Percentiles rank a stretch among this genome's conserved stretches.
phyloP scores from a whole-genome alignment of 148 eudicot species.

The Persicaria maculosa region DNA sequence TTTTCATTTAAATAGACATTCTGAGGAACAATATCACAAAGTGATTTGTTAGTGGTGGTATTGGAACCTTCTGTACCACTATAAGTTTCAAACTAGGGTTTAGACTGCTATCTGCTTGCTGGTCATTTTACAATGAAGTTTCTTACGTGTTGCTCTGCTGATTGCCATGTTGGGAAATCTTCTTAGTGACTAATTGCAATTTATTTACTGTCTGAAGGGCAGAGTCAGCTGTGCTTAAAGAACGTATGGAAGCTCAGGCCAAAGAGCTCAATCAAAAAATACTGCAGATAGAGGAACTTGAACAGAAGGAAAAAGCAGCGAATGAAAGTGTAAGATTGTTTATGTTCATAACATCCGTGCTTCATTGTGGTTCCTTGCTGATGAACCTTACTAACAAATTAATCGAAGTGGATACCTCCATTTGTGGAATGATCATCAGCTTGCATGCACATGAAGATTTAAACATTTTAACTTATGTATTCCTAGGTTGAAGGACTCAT shows the following conservation, averaged over 20 bases:
- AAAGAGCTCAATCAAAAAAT: slow-evolving; percentile 70
- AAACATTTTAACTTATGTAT: neutral
- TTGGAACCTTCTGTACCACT: neutral
- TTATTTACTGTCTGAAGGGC: slow-evolving; percentile 61
- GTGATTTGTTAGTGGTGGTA: neutral
- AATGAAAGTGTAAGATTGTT: slow-evolving; percentile 63
- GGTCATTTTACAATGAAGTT: neutral
- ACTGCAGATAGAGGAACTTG: slow-evolving; percentile 75
- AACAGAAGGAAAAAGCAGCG: slow-evolving; percentile 87
- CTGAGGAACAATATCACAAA: neutral
- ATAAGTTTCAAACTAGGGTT: neutral
- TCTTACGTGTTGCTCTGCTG: neutral
- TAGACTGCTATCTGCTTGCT: neutral
- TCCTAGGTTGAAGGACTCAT: slow-evolving; percentile 87
- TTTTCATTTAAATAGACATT: neutral
- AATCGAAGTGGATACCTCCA: neutral
- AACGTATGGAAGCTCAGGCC: slow-evolving; percentile 64
- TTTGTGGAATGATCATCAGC: neutral
- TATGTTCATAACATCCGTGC: neutral
- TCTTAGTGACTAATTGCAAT: slow-evolving; percentile 7
- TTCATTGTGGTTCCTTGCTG: neutral
- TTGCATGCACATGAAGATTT: neutral
- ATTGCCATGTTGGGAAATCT: neutral
- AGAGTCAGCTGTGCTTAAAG: slow-evolving; percentile 78
- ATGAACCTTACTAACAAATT: neutral